Evolutionary conservation across 495 filamentous ascomycete species (phyloP).

Genomic region (Aspergillus coremiiformis): DNA sequence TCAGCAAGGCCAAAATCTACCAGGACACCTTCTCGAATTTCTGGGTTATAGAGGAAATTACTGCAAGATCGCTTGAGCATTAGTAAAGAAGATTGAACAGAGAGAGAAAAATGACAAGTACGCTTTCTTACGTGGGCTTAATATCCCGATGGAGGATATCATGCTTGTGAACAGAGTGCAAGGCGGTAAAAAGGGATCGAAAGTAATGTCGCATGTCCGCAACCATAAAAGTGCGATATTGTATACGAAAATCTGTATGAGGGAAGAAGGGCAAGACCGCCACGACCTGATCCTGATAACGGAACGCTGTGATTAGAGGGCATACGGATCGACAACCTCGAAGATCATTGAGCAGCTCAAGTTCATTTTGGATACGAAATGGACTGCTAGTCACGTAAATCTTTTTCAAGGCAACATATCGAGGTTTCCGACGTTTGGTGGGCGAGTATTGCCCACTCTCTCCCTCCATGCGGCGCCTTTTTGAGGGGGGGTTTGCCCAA

Average conservation of each 20-base stretch:
- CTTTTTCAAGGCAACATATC: constrained; percentile 95
- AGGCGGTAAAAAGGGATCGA: constrained; percentile 75
- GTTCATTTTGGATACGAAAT: constrained; percentile 87
- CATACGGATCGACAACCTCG: constrained; percentile 76
- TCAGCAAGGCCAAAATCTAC: constrained; percentile 97
- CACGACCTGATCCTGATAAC: constrained; percentile 87
- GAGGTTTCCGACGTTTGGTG: constrained; percentile 40
- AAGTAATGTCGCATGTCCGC: constrained; percentile 85
- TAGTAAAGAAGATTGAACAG: constrained; percentile 7
- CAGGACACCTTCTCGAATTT: constrained; percentile 73
- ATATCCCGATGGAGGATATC: constrained; percentile 93
- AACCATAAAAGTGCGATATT: constrained; percentile 81
- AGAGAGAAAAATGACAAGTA: not conserved
- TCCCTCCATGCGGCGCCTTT: constrained; percentile 34
- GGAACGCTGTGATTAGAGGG: constrained; percentile 92
- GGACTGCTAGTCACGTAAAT: constrained; percentile 98
- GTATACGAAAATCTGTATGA: constrained; percentile 91
- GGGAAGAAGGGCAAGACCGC: constrained; percentile 92
- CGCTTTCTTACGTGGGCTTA: constrained; percentile 71
- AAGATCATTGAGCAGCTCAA: constrained; percentile 91
- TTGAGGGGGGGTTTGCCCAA: constrained; percentile 55
- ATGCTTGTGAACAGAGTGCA: constrained; percentile 72
- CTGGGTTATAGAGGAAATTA: constrained; percentile 92
- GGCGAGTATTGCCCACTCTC: constrained; percentile 22
- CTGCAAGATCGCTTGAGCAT: constrained; percentile 20